Conservation (phyloP, 2,329 filamentous ascomycete genomes). For the Onygenales sp. region DNA sequence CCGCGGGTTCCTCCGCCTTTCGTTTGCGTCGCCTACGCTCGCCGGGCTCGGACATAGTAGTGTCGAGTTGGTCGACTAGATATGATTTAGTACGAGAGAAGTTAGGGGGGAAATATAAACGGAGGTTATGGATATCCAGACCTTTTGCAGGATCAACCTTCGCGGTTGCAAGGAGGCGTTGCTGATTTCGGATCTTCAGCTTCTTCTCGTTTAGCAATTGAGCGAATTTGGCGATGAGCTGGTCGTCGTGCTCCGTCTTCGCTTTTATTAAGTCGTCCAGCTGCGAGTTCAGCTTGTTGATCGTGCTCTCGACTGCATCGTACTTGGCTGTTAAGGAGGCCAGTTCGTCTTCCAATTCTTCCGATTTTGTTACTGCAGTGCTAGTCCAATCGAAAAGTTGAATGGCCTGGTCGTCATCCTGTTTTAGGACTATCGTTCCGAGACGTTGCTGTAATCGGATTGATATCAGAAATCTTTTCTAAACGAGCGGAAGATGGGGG, state of each 20-base stretch:
- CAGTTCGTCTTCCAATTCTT: slow-evolving; percentile 33
- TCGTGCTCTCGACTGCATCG: slow-evolving; percentile 39
- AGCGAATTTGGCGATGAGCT: slow-evolving; percentile 49
- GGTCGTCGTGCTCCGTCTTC: slow-evolving; percentile 48
- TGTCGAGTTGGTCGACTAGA: slow-evolving; percentile 21
- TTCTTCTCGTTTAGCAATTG: slow-evolving; percentile 55
- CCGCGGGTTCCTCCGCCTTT: slow-evolving; percentile 12
- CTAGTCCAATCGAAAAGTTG: slow-evolving; percentile 49
- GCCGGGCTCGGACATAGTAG: slow-evolving; percentile 5
- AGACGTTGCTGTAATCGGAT: slow-evolving; percentile 38
- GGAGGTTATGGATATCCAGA: slow-evolving; percentile 10
- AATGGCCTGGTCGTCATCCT: slow-evolving; percentile 46
- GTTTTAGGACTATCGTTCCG: slow-evolving; percentile 42
- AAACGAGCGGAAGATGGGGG: neutral
- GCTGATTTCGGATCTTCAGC: slow-evolving; percentile 54
- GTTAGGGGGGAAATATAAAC: neutral
- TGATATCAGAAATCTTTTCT: slow-evolving; percentile 4
- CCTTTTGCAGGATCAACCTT: slow-evolving; percentile 33
- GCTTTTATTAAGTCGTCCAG: slow-evolving; percentile 48
- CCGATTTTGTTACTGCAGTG: slow-evolving; percentile 36
- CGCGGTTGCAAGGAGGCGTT: slow-evolving; percentile 44
- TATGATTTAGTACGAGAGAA: slow-evolving; percentile 4
- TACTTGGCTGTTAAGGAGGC: slow-evolving; percentile 30
- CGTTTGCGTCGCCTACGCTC: slow-evolving; percentile 16
- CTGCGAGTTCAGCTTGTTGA: slow-evolving; percentile 43